Conservation (phyloP, 495 filamentous ascomycete species). For the Geoglossum glabrum region DNA sequence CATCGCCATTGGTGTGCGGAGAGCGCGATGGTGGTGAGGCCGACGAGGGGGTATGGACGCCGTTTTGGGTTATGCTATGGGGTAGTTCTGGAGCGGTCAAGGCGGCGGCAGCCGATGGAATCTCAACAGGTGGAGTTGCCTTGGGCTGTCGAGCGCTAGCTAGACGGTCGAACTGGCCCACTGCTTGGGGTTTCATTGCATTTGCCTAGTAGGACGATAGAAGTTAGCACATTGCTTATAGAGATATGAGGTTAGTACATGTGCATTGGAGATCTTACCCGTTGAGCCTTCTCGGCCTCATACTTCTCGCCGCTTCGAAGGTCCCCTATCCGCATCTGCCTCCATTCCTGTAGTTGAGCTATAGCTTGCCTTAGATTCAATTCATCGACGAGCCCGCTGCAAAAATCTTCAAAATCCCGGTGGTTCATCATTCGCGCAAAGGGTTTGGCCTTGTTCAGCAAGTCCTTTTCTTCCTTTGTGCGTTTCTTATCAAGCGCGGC, state of each 20-base stretch:
- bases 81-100: slow-evolving; percentile 57
- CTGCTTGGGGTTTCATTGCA: neutral
- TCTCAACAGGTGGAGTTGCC: slow-evolving; percentile 40
- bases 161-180: slow-evolving; percentile 27
- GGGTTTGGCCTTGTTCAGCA: slow-evolving; percentile 82
- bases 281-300: slow-evolving; percentile 67
- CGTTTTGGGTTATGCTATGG: slow-evolving; percentile 11
- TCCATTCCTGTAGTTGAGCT: slow-evolving; percentile 82
- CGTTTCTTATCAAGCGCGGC: slow-evolving; percentile 77
- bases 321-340: slow-evolving; percentile 60
- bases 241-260: neutral
- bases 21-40: slow-evolving; percentile 32
- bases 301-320: slow-evolving; percentile 81
- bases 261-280: slow-evolving; percentile 27
- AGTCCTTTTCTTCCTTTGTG: slow-evolving; percentile 80
- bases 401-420: slow-evolving; percentile 71
- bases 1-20: slow-evolving; percentile 18
- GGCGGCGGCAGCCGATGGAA: slow-evolving; percentile 45
- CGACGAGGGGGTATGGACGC: slow-evolving; percentile 31
- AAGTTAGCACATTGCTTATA: slow-evolving; percentile 27
- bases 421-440: slow-evolving; percentile 95
- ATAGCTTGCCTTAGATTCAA: slow-evolving; percentile 82
- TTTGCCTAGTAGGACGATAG: slow-evolving; percentile 32
- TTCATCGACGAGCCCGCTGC: slow-evolving; percentile 68
- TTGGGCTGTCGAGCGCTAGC: slow-evolving; percentile 40